Conservation (phyloP, 192 early-diverging fungal genomes). For the Coemansia sp. region DNA sequence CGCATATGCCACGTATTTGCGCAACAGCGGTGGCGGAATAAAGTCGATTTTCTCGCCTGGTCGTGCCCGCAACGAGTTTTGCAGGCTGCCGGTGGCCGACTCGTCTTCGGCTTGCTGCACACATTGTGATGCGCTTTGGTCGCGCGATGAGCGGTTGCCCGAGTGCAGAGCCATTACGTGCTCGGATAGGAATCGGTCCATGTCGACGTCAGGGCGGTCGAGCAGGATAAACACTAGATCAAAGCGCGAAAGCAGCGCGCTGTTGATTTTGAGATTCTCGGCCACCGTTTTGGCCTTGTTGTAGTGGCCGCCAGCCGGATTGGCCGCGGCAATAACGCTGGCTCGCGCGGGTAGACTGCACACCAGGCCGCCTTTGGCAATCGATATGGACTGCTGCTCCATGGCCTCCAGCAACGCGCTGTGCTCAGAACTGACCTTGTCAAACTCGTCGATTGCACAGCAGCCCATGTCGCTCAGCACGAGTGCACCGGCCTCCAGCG, state of each 20-base stretch:
- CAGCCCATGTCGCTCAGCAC: conserved; percentile 89
- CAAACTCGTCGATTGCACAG: conserved; percentile 91
- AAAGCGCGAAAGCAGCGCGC: conserved; percentile 74
- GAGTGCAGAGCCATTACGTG: conserved; percentile 75
- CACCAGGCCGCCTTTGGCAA: conserved; percentile 85
- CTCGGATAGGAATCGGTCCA: conserved; percentile 78
- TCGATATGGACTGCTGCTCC: conserved; percentile 84
- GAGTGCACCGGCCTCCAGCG: conserved; percentile 76
- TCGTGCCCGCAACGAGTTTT: conserved; percentile 49
- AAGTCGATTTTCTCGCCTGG: conserved; percentile 60
- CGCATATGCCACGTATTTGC: conserved; percentile 88
- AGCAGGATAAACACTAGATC: conserved; percentile 82
- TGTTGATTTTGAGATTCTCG: conserved; percentile 73
- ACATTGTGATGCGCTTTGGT: conserved; percentile 4
- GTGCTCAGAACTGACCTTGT: conserved; percentile 82
- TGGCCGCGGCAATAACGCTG: conserved; percentile 86
- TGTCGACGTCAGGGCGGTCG: conserved; percentile 74
- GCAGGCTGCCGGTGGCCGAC: conserved; percentile 13
- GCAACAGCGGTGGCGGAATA: conserved; percentile 64
- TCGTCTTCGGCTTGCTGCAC: not conserved
- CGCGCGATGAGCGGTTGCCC: conserved; percentile 13
- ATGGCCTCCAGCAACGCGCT: conserved; percentile 82
- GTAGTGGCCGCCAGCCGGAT: conserved; percentile 85
- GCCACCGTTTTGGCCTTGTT: conserved; percentile 81
- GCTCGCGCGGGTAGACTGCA: conserved; percentile 80